A percentile compares a stretch with the other conserved stretches of the same genome.
Conservation (phyloP, 2,329 filamentous ascomycete species). For the Fusarium scirpi region DNA sequence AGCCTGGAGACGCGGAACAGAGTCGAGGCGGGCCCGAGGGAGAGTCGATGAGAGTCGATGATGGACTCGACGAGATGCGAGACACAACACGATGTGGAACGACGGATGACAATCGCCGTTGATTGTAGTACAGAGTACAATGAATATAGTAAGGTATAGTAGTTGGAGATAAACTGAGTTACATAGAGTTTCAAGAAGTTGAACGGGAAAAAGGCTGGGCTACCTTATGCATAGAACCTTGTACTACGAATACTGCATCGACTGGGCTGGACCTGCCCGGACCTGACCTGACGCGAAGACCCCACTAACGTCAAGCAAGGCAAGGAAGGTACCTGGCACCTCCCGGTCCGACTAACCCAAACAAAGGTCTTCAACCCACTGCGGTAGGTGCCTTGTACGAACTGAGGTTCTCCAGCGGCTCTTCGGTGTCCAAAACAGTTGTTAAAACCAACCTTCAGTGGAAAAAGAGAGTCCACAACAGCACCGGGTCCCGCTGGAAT, state of each 20-base stretch:
- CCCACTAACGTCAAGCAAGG: constrained; percentile 24
- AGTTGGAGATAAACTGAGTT: constrained; percentile 6
- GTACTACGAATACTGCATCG: constrained; percentile 14
- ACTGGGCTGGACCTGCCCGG: constrained; percentile 5
- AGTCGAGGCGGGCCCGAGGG: not conserved
- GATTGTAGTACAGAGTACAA: not conserved
- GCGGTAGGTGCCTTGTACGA: not conserved
- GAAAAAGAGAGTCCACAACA: constrained; percentile 13
- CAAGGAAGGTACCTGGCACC: constrained; percentile 11
- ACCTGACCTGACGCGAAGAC: constrained; percentile 21
- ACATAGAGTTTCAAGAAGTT: constrained; percentile 18
- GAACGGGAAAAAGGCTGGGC: constrained; percentile 28
- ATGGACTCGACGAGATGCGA: not conserved
- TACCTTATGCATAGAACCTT: constrained; percentile 11
- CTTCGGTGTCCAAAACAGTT: constrained; percentile 23
- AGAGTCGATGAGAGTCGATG: not conserved
- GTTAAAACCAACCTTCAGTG: constrained; percentile 22
- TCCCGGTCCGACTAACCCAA: not conserved
- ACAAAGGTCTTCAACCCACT: not conserved
- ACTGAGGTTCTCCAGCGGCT: constrained; percentile 23
- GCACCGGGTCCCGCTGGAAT: constrained; percentile 3
- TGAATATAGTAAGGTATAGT: not conserved
- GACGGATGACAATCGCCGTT: not conserved
- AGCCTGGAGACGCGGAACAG: constrained; percentile 15
- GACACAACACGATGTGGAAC: not conserved